Base-by-base conservation (phyloP, 2,329 filamentous ascomycete genomes). In the Pestalotiopsis sp. region DNA sequence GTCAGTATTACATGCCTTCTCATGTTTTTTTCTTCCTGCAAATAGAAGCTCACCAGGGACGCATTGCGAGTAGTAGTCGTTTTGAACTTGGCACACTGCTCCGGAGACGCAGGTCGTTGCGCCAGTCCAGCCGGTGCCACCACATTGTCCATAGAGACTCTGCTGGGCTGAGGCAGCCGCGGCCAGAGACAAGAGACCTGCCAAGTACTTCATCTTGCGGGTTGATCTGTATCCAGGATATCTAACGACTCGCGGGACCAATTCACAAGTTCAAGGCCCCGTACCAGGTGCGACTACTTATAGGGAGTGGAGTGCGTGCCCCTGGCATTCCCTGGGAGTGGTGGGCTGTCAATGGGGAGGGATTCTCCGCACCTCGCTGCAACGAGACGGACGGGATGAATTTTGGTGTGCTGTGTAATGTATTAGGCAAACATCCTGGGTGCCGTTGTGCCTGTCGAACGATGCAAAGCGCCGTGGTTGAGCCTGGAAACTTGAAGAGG, bases 51-150 rank as follows among this genome's bases (percentile, higher is more conserved):
- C 74, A 76, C 74, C 68, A 13, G 73, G 73, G n/a, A 79, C 36
- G 66, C 80, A 81, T 73, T 81, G 79, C 14, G 77, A 80, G 67
- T 81, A 80, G 67, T 73, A 80, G 38, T 77, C 70, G 70, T 80
- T 81, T 4, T 72, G 68, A 9, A 67, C 69, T 69, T 74, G 73
- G 74, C 80, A 81, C 1, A 72, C 71, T 14, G 75, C 73, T 41
- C 75, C 75, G 1, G 74, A 66, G 9, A 70, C 71, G 69, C 80
- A 81, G 58, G 74, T 75, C 5, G 76, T 78, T 7, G 77, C 70
- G 0, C 79, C 78, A 0, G 73, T 72, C 71, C 76, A 80, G 14
- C 73, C 74, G 39, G 70, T 68, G 20, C 80, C 79, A n/a, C 79
- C 79, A 31, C 80, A 81, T 69, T 81, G 79, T 1, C 71, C 78